Base-by-base conservation (phyloP, 202 grass and related monocot genomes). In the Schoenoplectus triqueter region DNA sequence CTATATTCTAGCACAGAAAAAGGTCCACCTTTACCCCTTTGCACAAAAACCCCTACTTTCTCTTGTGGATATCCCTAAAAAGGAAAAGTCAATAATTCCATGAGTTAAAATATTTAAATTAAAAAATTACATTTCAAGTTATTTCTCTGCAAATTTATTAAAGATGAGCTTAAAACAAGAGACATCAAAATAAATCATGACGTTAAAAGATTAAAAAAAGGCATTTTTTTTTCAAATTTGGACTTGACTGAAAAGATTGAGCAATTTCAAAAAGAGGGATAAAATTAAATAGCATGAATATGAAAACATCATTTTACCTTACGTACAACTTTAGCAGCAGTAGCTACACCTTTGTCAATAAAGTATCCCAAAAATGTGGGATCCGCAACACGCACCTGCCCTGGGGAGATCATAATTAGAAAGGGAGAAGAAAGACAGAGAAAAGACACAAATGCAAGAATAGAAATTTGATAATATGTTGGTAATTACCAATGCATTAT, bases 21-120 rank as follows among this genome's bases (percentile, higher is more conserved):
- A 48, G 93, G 96, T 67, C 93, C 96, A 60, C 96, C 93, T 73
- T 82, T 91, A 81, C 96, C 96, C 40, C 84, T 86, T 83, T 95
- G 96, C 87, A 99, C 96, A 92, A 99, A 99, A 18, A 99, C 93
- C 60, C 96, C 96, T 76, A 99, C 96, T 61, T 92, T 94, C 62
- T 99, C 96, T 92, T 99, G 89, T 77, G 89, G 89, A 83, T 93
- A 92, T 54, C 84, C 89, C 91, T 92, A 81, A 83, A 31, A 64
- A 71, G 69, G 81, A 2, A 14, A 65, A 39, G 74, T 87, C 54
- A 87, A 69, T 63, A 80, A 69, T 77, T 3, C 73, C 70, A 10
- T 45, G 1, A 82, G 17, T 64, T 64, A 82, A 21, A 79, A 49
- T 22, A 50, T 65, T 64, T 49, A 66, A 31, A 14, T 50, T 44